These are phyloP conservation scores for Ascochyta koolunga DNA, from an alignment of 2,329 filamentous ascomycete species.

Conservation along the genomic window DNA sequence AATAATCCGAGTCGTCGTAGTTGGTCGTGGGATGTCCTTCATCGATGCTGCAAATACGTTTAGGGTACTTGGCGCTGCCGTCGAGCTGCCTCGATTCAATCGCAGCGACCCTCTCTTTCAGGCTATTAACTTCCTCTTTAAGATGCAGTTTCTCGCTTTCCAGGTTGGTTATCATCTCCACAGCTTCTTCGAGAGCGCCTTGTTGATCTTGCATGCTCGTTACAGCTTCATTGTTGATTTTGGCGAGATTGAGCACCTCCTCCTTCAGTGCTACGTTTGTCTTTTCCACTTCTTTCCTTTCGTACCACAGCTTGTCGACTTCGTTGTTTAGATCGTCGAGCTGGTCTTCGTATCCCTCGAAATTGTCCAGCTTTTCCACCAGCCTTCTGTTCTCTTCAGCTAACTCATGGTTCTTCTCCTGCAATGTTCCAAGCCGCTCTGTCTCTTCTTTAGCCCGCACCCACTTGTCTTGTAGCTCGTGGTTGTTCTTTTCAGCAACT, in stretches of 20 bases:
- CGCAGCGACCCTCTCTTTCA: constrained; percentile 27
- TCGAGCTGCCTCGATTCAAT: constrained; percentile 26
- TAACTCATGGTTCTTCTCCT: constrained; percentile 36
- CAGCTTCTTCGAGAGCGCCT: constrained; percentile 41
- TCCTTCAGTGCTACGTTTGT: constrained; percentile 31
- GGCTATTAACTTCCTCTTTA: constrained; percentile 27
- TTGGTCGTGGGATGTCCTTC: constrained; percentile 46
- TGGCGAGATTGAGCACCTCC: constrained; percentile 30
- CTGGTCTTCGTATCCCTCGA: constrained; percentile 26
- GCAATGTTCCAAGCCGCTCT: constrained; percentile 34
- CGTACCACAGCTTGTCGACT: constrained; percentile 21
- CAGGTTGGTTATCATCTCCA: constrained; percentile 38
- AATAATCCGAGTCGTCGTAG: constrained; percentile 47
- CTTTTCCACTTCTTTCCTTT: constrained; percentile 22
- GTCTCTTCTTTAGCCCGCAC: constrained; percentile 33
- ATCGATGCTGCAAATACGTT: constrained; percentile 41
- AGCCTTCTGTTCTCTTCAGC: constrained; percentile 32
- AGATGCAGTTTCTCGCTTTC: constrained; percentile 37
- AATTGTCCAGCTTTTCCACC: constrained; percentile 26
- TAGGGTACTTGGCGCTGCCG: constrained; percentile 23
- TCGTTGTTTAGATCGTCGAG: constrained; percentile 22
- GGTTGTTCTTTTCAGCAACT: constrained; percentile 41
- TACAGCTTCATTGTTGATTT: constrained; percentile 37
- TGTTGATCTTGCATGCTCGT: constrained; percentile 33
- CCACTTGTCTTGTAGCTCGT: constrained; percentile 34